phyloP scores from a whole-genome alignment of 257 asterid genomes.

The Solanum chmielewskii region DNA sequence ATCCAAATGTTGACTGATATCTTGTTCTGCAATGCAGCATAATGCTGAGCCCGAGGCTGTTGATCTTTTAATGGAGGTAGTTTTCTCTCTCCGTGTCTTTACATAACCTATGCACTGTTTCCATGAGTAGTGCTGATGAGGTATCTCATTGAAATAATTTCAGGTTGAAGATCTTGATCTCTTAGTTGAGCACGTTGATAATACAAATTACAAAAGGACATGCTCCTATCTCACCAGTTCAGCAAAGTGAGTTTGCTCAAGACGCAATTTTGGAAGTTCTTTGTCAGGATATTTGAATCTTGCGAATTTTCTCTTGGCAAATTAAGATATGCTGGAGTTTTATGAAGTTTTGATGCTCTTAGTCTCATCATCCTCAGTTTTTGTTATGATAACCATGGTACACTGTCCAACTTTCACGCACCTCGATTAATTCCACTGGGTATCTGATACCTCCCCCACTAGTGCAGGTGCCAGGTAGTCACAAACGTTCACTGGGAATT shows the following conservation, averaged over 20 bases:
- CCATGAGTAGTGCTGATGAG: neutral
- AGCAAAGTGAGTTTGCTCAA: slow-evolving; percentile 53
- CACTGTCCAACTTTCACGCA: neutral
- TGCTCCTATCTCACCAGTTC: slow-evolving; percentile 79
- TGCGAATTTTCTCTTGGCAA: neutral
- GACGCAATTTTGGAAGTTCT: neutral
- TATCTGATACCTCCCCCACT: neutral
- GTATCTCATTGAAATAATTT: neutral
- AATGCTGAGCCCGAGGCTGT: slow-evolving; percentile 92
- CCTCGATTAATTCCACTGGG: neutral
- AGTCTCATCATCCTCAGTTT: neutral
- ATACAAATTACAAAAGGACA: slow-evolving; percentile 62
- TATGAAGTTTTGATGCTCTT: neutral
- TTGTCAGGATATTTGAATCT: neutral
- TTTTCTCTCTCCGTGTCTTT: neutral
- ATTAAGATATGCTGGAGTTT: neutral
- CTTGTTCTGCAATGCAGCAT: slow-evolving; percentile 45
- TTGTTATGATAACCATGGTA: neutral
- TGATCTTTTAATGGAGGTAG: slow-evolving; percentile 81
- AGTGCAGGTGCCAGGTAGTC: neutral
- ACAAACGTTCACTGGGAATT: neutral
- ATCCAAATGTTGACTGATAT: neutral
- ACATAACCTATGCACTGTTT: neutral
- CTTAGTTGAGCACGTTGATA: slow-evolving; percentile 60
- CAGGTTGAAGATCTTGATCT: slow-evolving; percentile 95